Base-by-base conservation (phyloP, 768 basidiomycete genomes). In the Kwoniella europaea region DNA sequence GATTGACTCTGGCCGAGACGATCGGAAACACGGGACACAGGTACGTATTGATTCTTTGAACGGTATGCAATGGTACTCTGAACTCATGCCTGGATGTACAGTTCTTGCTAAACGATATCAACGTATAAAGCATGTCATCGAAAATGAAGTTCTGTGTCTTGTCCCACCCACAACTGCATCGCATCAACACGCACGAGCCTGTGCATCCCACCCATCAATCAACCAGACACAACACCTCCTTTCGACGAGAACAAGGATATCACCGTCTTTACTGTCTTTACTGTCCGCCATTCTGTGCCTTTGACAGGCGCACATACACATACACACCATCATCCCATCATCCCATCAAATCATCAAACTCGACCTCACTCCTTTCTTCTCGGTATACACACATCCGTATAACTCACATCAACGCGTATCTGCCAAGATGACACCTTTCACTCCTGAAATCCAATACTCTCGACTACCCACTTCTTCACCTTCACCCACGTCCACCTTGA, bases 381-480 rank as follows among this genome's bases (percentile, higher is more conserved):
- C 27, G 20, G 46, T n/a, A 16, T 61, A 18, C 10, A 5, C 59
- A 35, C 20, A 35, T 35, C 35, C 35, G 4, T 27, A 27, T 27
- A 27, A 27, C 27, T 27, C 27, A 27, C 27, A 35, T 35, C 35
- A 35, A 43, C n/a, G 22, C 59, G 18, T 27, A 60, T 16, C 42
- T 10, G 18, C n/a, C 66, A 62, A 44, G 44, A 70, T 70, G 68
- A 42, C 60, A 64, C 63, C 63, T 41, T 70, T 54, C n/a, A 65
- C 54, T 15, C 56, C 65, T 52, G 57, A 29, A 18, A 50, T 54
- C 42, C 44, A 24, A 15, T 70, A 70, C 52, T n/a, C 54, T 41
- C 46, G 55, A 18, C 24, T 70, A 7, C 68, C 68, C 20, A 63
- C 63, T 4, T 69, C 68, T 9, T 41, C 68, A 16, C 54, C 68